Evolutionary conservation across 2,329 filamentous ascomycete species (phyloP).

Genomic region (Rhynchosporium agropyri): DNA sequence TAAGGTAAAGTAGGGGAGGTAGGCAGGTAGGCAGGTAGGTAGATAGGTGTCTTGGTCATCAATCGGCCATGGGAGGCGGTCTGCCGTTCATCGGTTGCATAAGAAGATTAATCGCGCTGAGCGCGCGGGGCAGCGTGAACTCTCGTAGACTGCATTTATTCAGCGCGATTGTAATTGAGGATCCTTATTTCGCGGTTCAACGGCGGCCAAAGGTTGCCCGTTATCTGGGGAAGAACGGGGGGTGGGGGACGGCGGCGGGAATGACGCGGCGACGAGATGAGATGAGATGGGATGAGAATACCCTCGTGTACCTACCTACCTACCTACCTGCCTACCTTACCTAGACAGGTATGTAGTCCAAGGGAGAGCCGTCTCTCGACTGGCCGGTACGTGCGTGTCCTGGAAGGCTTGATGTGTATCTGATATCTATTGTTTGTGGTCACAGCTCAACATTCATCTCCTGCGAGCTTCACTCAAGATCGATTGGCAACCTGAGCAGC

Average conservation of each 20-base stretch:
- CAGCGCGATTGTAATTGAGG: slow-evolving; percentile 14
- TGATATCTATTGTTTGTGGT: neutral
- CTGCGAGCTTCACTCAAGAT: neutral
- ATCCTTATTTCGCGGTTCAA: slow-evolving; percentile 1
- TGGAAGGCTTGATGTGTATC: neutral
- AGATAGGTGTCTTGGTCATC: neutral
- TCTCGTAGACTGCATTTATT: neutral
- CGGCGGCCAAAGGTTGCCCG: slow-evolving; percentile 18
- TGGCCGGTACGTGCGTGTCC: neutral
- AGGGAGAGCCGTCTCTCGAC: neutral
- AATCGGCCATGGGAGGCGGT: slow-evolving; percentile 4
- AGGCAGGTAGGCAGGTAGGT: too few relatives aligned
- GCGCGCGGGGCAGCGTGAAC: slow-evolving; percentile 13
- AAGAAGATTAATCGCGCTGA: slow-evolving; percentile 7
- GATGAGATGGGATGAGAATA: neutral
- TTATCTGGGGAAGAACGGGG: slow-evolving; percentile 10
- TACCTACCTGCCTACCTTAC: neutral
- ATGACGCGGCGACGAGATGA: too few relatives aligned
- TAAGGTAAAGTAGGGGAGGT: too few relatives aligned
- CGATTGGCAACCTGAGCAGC: neutral
- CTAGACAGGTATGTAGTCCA: neutral
- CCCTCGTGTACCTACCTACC: neutral
- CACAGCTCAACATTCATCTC: neutral
- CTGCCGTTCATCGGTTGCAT: slow-evolving; percentile 1
- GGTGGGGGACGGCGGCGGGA: too few relatives aligned